These are phyloP conservation scores for Aspergillus taichungensis DNA, from an alignment of 495 filamentous ascomycete species.

Conservation along the genomic window DNA sequence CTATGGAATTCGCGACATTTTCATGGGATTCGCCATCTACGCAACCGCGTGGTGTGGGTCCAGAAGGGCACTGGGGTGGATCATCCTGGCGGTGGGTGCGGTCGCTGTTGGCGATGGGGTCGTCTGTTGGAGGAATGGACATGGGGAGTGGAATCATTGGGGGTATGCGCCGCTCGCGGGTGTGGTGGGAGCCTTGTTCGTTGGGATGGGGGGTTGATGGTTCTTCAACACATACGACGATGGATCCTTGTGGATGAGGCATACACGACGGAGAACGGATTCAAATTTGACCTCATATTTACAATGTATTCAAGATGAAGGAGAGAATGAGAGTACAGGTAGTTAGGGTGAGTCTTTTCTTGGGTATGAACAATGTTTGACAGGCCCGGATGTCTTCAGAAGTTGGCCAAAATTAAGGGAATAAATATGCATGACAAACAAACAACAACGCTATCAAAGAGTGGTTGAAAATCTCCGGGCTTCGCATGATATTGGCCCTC, in stretches of 20 bases:
- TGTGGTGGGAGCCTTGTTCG: conserved; percentile 23
- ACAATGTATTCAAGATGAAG: too few species aligned
- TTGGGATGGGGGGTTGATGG: conserved; percentile 15
- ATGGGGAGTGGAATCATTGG: conserved; percentile 48
- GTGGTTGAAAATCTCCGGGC: too few species aligned
- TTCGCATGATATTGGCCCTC: background rate
- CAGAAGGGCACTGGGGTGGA: conserved; percentile 35
- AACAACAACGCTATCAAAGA: too few species aligned
- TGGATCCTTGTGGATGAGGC: too few species aligned
- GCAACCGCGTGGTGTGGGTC: conserved; percentile 28
- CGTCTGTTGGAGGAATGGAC: conserved; percentile 31
- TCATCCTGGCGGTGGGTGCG: conserved; percentile 31
- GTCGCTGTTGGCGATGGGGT: conserved; percentile 41
- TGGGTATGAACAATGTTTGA: too few species aligned
- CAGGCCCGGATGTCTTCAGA: too few species aligned
- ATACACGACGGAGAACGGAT: too few species aligned
- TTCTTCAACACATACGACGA: background rate
- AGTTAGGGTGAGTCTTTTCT: too few species aligned
- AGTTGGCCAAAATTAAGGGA: too few species aligned
- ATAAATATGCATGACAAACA: too few species aligned
- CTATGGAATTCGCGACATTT: conserved; percentile 45
- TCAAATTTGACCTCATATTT: too few species aligned
- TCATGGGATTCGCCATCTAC: conserved; percentile 43
- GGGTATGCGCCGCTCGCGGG: conserved; percentile 40
- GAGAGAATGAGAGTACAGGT: too few species aligned